Evolutionary conservation across 148 eudicot genomes (phyloP).

Genomic region (Chenopodium formosanum): DNA sequence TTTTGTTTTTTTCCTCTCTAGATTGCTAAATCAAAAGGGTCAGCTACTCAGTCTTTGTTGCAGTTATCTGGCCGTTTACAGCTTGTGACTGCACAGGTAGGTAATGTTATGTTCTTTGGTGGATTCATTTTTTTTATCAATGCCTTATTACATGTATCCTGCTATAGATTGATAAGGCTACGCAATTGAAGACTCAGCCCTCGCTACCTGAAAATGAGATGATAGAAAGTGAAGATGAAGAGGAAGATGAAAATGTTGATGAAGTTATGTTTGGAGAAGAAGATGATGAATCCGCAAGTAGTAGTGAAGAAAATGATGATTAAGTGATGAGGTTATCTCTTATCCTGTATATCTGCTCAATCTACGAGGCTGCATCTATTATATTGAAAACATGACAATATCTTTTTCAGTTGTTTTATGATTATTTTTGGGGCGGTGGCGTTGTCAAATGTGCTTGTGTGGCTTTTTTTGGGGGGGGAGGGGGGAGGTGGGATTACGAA

Average conservation of each 20-base stretch:
- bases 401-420: slow-evolving; percentile 1
- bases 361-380: slow-evolving; percentile 6
- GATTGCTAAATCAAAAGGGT: slow-evolving; percentile 58
- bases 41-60: slow-evolving; percentile 45
- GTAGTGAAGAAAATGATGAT: slow-evolving; percentile 44
- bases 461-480: not conserved
- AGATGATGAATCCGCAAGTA: slow-evolving; percentile 54
- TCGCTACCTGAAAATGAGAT: slow-evolving; percentile 30
- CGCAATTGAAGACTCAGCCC: slow-evolving; percentile 39
- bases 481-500: too few species aligned
- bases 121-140: not conserved
- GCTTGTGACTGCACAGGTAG: slow-evolving; percentile 85
- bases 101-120: slow-evolving; percentile 4
- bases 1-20: slow-evolving; percentile 19
- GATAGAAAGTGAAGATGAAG: slow-evolving; percentile 66
- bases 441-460: too few species aligned
- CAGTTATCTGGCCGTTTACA: slow-evolving; percentile 91
- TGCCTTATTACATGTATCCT: not conserved
- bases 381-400: not conserved
- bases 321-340: slow-evolving; percentile 23
- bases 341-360: not conserved
- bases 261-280: slow-evolving; percentile 64
- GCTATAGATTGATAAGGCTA: slow-evolving; percentile 71
- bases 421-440: not conserved
- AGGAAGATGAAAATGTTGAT: slow-evolving; percentile 51